Percentiles rank a stretch among this genome's conserved stretches.
phyloP scores from a whole-genome alignment of 2,329 filamentous ascomycete species.

The Claviceps arundinis region DNA sequence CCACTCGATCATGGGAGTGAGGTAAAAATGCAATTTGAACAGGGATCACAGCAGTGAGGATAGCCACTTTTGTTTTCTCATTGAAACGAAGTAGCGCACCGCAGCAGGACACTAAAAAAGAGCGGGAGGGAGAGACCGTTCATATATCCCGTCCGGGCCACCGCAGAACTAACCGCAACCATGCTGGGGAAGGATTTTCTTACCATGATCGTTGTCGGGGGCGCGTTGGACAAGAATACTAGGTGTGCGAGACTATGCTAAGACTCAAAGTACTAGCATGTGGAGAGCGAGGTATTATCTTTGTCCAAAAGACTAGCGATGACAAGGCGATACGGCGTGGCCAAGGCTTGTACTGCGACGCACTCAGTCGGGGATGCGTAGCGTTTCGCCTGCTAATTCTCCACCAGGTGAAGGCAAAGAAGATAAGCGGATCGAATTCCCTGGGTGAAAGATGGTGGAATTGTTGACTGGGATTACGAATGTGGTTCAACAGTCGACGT shows the following conservation, averaged over 20 bases:
- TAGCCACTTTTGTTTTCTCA: slow-evolving; percentile 6
- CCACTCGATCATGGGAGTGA: not conserved
- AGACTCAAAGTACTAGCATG: slow-evolving; percentile 23
- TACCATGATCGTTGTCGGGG: slow-evolving; percentile 35
- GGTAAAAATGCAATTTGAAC: not conserved
- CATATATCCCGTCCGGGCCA: slow-evolving; percentile 33
- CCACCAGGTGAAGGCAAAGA: slow-evolving; percentile 13
- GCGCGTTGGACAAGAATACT: slow-evolving; percentile 21
- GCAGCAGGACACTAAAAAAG: slow-evolving; percentile 8
- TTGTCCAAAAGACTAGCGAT: slow-evolving; percentile 21
- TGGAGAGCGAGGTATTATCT: slow-evolving; percentile 21
- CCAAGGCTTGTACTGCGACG: slow-evolving; percentile 9
- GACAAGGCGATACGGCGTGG: slow-evolving; percentile 13
- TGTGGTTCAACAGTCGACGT: slow-evolving; percentile 10
- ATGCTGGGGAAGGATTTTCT: slow-evolving; percentile 23
- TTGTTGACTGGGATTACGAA: slow-evolving; percentile 9
- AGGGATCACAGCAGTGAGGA: slow-evolving; percentile 10
- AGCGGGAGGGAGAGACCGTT: slow-evolving; percentile 20
- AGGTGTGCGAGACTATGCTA: slow-evolving; percentile 18
- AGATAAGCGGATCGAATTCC: slow-evolving; percentile 3
- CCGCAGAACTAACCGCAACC: slow-evolving; percentile 21
- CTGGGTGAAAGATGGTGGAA: slow-evolving; percentile 5
- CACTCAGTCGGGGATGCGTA: slow-evolving; percentile 13
- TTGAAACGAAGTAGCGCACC: not conserved
- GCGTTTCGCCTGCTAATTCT: slow-evolving; percentile 20